Conservation (phyloP, 495 filamentous ascomycete genomes). For the Hypoxylon cercidicola region DNA sequence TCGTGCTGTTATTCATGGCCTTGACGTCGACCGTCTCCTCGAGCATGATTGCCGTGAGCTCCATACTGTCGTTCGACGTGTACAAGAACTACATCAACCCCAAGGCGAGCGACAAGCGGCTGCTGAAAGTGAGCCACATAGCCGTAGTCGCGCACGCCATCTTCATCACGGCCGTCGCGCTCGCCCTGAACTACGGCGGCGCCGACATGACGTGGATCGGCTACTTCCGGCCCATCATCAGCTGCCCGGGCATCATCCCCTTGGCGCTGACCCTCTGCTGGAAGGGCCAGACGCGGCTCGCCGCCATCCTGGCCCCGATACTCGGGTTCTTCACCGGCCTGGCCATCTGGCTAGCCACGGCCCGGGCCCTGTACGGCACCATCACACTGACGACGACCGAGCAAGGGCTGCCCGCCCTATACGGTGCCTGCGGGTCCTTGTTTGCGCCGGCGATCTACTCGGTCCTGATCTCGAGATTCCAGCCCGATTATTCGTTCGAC, state of each 20-base stretch:
- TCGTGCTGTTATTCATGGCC: slow-evolving; percentile 88
- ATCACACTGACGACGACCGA: slow-evolving; percentile 75
- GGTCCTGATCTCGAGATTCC: slow-evolving; percentile 55
- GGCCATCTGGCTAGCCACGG: slow-evolving; percentile 82
- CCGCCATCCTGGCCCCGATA: slow-evolving; percentile 72
- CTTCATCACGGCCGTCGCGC: slow-evolving; percentile 78
- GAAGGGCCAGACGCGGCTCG: slow-evolving; percentile 76
- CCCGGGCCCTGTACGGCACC: slow-evolving; percentile 73
- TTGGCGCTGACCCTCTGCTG: slow-evolving; percentile 78
- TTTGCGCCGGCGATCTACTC: slow-evolving; percentile 74
- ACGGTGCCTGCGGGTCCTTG: slow-evolving; percentile 68
- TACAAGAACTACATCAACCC: slow-evolving; percentile 69
- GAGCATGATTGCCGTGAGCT: slow-evolving; percentile 84
- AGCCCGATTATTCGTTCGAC: slow-evolving; percentile 56
- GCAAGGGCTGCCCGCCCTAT: slow-evolving; percentile 78
- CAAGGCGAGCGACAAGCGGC: slow-evolving; percentile 67
- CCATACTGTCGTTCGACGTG: slow-evolving; percentile 86
- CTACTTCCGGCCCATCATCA: slow-evolving; percentile 82
- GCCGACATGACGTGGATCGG: slow-evolving; percentile 67
- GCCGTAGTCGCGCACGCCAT: slow-evolving; percentile 75
- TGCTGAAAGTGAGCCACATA: slow-evolving; percentile 80
- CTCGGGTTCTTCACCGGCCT: slow-evolving; percentile 75
- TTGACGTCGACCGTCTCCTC: slow-evolving; percentile 84
- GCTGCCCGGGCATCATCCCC: slow-evolving; percentile 78
- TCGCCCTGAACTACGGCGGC: slow-evolving; percentile 70